A percentile compares a stretch with the other conserved stretches of the same genome.
phyloP scores from a whole-genome alignment of 768 basidiomycete genomes.

The Leucocoprinus sp. region DNA sequence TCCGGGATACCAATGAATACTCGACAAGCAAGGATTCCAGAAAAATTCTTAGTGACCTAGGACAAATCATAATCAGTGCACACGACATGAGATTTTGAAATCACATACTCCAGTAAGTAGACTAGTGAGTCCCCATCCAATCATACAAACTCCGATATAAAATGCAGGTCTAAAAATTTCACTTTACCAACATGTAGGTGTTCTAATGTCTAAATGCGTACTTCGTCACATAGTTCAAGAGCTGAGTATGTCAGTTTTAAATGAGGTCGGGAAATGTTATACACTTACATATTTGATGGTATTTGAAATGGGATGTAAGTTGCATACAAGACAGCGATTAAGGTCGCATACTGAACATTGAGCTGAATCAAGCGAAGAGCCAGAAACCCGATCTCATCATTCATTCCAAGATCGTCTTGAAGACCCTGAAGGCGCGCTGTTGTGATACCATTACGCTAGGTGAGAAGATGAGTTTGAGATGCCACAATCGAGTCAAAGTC shows the following conservation, averaged over 20 bases:
- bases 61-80: background rate
- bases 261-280: background rate
- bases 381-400: slow-evolving; percentile 20
- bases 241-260: slow-evolving; percentile 20
- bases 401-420: slow-evolving; percentile 33
- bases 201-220: slow-evolving; percentile 13
- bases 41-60: slow-evolving; percentile 42
- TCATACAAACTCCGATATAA: slow-evolving; percentile 7
- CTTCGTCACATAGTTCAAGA: slow-evolving; percentile 44
- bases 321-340: slow-evolving; percentile 19
- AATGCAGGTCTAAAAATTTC: background rate
- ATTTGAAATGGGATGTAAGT: slow-evolving; percentile 54
- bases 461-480: background rate
- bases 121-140: slow-evolving; percentile 6
- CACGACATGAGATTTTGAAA: background rate
- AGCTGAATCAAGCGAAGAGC: background rate
- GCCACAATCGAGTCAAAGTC: background rate
- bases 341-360: slow-evolving; percentile 17
- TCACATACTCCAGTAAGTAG: slow-evolving; percentile 37
- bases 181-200: background rate
- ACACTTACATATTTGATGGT: slow-evolving; percentile 49
- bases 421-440: slow-evolving; percentile 38
- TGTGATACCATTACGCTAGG: slow-evolving; percentile 35
- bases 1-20: slow-evolving; percentile 55
- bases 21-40: slow-evolving; percentile 44